Evolutionary conservation across 441 rosid genomes (phyloP).

Genomic region (Raphanus hybrid): DNA sequence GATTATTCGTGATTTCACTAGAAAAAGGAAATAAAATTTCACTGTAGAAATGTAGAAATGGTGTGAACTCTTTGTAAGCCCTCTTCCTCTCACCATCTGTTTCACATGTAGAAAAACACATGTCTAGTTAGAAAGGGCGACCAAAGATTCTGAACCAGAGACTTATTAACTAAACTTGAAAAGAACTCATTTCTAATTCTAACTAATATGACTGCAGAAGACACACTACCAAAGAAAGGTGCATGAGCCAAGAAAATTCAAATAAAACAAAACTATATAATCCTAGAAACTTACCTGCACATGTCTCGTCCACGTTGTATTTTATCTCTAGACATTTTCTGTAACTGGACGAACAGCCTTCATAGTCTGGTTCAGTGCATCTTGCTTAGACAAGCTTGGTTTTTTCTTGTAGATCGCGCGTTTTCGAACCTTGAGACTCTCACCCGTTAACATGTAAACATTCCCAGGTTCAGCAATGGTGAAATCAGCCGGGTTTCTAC

Average conservation of each 20-base stretch:
- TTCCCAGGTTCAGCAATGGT: slow-evolving; percentile 71
- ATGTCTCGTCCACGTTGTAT: slow-evolving; percentile 18
- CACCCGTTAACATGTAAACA: slow-evolving; percentile 67
- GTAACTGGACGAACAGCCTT: slow-evolving; percentile 44
- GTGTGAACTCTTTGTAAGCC: slow-evolving; percentile 7
- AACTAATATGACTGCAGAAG: neutral
- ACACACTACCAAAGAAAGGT: slow-evolving; percentile 6
- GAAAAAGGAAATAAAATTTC: slow-evolving; percentile 2
- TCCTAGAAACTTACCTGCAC: slow-evolving; percentile 44
- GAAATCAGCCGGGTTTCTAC: slow-evolving; percentile 96
- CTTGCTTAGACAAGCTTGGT: slow-evolving; percentile 37
- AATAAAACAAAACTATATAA: neutral
- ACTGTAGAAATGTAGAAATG: slow-evolving; percentile 16
- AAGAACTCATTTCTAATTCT: neutral
- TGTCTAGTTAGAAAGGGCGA: slow-evolving; percentile 26
- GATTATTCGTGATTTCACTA: neutral
- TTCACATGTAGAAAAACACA: slow-evolving; percentile 11
- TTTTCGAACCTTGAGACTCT: slow-evolving; percentile 57
- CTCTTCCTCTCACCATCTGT: slow-evolving; percentile 27
- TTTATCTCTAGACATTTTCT: slow-evolving; percentile 36
- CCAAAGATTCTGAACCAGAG: slow-evolving; percentile 5
- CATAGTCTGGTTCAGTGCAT: slow-evolving; percentile 58
- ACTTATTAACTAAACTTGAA: neutral
- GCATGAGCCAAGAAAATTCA: slow-evolving; percentile 3
- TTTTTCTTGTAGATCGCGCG: slow-evolving; percentile 43